Percentiles rank a stretch among this genome's conserved stretches.
Conservation (phyloP, 768 basidiomycete genomes). For the Amyloporia xantha region DNA sequence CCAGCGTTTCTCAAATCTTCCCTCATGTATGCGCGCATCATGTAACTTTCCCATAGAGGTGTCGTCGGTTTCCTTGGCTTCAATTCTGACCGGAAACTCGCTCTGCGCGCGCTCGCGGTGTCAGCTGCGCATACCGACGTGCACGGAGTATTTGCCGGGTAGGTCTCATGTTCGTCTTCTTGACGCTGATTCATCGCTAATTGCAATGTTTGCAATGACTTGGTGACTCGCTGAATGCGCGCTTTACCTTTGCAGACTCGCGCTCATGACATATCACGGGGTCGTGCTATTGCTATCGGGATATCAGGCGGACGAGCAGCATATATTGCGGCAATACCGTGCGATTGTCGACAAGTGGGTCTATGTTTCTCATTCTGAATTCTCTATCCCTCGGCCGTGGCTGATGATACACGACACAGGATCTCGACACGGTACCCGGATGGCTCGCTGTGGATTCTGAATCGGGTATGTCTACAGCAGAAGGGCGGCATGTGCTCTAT, state of each 20-base stretch:
- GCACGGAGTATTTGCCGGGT: conserved; percentile 76
- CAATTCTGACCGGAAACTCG: conserved; percentile 62
- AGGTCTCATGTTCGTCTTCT: conserved; percentile 12
- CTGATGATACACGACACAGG: conserved; percentile 28
- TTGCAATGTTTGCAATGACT: not conserved
- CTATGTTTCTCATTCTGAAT: not conserved
- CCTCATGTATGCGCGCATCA: too few relatives aligned
- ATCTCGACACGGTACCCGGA: conserved; percentile 52
- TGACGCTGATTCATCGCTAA: not conserved
- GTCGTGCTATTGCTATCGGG: conserved; percentile 64
- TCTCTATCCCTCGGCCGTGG: not conserved
- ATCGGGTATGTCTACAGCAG: conserved; percentile 46
- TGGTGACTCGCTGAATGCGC: not conserved
- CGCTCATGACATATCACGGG: conserved; percentile 77
- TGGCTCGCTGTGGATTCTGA: conserved; percentile 70
- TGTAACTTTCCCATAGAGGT: too few relatives aligned
- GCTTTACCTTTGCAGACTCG: conserved; percentile 36
- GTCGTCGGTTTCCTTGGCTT: conserved; percentile 75
- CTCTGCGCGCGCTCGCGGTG: conserved; percentile 61
- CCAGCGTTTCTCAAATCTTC: not conserved
- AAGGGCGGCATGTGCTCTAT: not conserved
- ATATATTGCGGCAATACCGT: conserved; percentile 55
- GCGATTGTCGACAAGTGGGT: conserved; percentile 58
- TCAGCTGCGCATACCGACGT: conserved; percentile 62
- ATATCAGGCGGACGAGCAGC: conserved; percentile 67